Evolutionary conservation across 2,329 filamentous ascomycete genomes (phyloP), one percentile per base, ranked within the genome.

Genomic region (Fusarium sp.): DNA sequence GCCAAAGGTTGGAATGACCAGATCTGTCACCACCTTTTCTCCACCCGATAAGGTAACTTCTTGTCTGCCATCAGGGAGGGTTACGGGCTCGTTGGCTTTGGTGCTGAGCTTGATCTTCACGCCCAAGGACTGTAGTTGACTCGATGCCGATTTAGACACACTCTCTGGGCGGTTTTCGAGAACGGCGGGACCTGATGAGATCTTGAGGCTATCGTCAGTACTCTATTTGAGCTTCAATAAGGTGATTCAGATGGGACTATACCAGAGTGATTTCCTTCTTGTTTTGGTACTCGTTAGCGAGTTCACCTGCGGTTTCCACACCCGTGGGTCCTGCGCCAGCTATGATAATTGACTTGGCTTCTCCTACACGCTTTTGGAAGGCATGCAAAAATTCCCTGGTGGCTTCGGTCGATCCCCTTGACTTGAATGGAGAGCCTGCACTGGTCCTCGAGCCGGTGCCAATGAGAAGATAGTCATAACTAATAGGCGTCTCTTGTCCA

Each of bases 1-100:
- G 3, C 54, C 46, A 21, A 57, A 57, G 0, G 54, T 57, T 13
- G 36, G 54, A 42, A 57, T 53, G 17, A 53, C 26, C 13, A 57
- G 36, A 14, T 57, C 46, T 26, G 14, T 22, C 0, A 33, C 21
- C 5, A 15, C 10, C 2, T 17, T 42, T 8, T 56, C 26, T 7
- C 45, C 45, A 1, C 19, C 9, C 1, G 45, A 26, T n/a, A 56
- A 19, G 1, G 9, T 40, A 4, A 52, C 21, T n/a, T 56, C 17
- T 33, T 52, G 24, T 13, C 33, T 56, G 8, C 53, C 53, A 2
- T 40, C 19, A 1, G 34, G 46, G 2, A 53, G 46, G 6, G 21
- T 26, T 2, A 42, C 19, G 0, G 54, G 21, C 6, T 53, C 26
- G 4, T n/a, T 14, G 1, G n/a, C 36, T 6, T 34, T 42, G 8